Conservation (phyloP, 108 stramenopile genomes). For the Licmophora abbreviata region DNA sequence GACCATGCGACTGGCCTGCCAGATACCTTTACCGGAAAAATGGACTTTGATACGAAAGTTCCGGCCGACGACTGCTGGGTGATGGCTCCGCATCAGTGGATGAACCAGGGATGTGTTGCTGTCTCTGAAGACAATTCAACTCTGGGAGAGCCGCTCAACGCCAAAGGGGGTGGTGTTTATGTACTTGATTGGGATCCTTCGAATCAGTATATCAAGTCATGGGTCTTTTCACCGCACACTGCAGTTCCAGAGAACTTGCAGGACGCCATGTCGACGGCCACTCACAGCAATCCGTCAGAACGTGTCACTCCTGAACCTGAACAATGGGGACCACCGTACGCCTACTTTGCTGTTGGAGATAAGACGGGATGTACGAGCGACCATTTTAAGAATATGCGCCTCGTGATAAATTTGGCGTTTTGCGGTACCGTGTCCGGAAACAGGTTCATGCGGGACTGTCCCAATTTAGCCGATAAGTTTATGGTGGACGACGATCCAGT, state of each 20-base stretch:
- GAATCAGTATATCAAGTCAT: conserved; percentile 58
- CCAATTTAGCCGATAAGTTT: conserved; percentile 26
- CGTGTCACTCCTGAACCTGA: conserved; percentile 48
- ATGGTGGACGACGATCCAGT: conserved; percentile 28
- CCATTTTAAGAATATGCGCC: conserved; percentile 75
- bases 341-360: conserved; percentile 75
- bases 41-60: conserved; percentile 30
- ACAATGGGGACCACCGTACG: conserved; percentile 74
- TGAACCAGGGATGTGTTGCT: conserved; percentile 85
- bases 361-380: conserved; percentile 58
- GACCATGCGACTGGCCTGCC: conserved; percentile 76
- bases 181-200: conserved; percentile 81
- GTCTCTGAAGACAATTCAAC: conserved; percentile 49
- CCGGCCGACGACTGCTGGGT: conserved; percentile 64
- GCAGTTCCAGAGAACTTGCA: conserved; percentile 44
- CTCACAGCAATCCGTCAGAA: conserved; percentile 12
- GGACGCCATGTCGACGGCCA: conserved; percentile 29
- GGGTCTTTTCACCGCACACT: conserved; percentile 60
- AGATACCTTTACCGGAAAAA: conserved; percentile 42
- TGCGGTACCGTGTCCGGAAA: conserved; percentile 84
- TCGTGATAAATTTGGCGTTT: conserved; percentile 81
- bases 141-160: conserved; percentile 67
- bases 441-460: conserved; percentile 69
- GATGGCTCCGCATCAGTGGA: conserved; percentile 82
- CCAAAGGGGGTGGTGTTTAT: conserved; percentile 72